phyloP scores from a whole-genome alignment of 2,329 filamentous ascomycete species.

The Beauveria medogensis region DNA sequence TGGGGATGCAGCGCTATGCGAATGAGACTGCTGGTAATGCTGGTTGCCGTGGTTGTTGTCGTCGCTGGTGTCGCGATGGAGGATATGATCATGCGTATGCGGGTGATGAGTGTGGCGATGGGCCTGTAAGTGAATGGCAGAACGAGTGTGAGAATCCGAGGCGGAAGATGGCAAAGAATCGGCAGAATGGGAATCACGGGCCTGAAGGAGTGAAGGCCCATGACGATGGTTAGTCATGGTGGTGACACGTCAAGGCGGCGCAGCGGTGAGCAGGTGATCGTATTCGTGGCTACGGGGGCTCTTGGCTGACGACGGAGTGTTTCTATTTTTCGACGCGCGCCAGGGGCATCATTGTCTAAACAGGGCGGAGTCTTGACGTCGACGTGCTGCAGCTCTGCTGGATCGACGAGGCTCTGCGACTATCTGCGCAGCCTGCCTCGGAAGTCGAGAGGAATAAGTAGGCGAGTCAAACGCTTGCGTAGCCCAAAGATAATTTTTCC shows the following conservation, averaged over 20 bases:
- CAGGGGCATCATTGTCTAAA: constrained; percentile 13
- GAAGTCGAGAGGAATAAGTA: background rate
- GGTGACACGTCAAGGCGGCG: constrained; percentile 16
- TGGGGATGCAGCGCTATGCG: background rate
- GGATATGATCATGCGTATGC: constrained; percentile 14
- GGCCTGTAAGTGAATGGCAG: constrained; percentile 16
- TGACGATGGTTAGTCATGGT: constrained; percentile 28
- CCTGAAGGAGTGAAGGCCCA: constrained; percentile 32
- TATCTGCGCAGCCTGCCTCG: background rate
- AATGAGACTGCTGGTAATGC: background rate
- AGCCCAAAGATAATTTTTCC: background rate
- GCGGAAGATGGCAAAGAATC: constrained; percentile 12
- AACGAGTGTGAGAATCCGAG: constrained; percentile 21
- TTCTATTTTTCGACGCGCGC: constrained; percentile 15
- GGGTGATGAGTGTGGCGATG: constrained; percentile 14
- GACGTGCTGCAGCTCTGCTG: background rate
- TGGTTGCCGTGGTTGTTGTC: constrained; percentile 14
- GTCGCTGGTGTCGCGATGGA: constrained; percentile 20
- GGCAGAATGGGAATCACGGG: constrained; percentile 17
- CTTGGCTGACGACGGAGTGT: constrained; percentile 14
- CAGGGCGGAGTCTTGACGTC: constrained; percentile 8
- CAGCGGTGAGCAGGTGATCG: constrained; percentile 12
- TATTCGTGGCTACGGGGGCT: constrained; percentile 15
- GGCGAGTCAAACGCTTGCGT: background rate
- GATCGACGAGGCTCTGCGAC: background rate